Percentiles rank a stretch among this genome's conserved stretches.
phyloP scores from a whole-genome alignment of 2,329 filamentous ascomycete species.

The Trichoderma cornu-damae region DNA sequence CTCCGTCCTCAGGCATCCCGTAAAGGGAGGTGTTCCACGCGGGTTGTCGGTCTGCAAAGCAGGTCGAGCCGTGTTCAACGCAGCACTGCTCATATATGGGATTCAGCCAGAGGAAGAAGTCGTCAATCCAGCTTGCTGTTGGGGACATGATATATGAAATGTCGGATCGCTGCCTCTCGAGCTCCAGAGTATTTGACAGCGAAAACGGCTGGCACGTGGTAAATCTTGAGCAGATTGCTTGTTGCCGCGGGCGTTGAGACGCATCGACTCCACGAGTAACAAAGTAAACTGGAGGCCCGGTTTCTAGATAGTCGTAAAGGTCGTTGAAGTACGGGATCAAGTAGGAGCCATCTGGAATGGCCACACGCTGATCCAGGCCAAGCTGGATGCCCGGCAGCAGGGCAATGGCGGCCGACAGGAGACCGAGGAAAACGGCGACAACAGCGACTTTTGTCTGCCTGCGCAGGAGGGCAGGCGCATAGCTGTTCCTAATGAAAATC shows the following conservation, averaged over 20 bases:
- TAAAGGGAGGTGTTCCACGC: constrained; percentile 83
- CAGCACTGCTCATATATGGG: constrained; percentile 70
- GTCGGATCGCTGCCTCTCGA: constrained; percentile 84
- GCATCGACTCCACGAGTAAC: constrained; percentile 78
- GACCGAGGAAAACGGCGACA: constrained; percentile 74
- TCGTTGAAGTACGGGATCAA: constrained; percentile 96
- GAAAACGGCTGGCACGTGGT: constrained; percentile 81
- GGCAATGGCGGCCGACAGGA: constrained; percentile 81
- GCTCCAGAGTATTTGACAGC: constrained; percentile 83
- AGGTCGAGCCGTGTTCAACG: constrained; percentile 63
- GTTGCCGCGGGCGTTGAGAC: constrained; percentile 70
- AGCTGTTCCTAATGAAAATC: constrained; percentile 82
- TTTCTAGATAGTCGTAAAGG: constrained; percentile 84
- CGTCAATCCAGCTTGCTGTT: constrained; percentile 92
- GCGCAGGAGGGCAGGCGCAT: constrained; percentile 75
- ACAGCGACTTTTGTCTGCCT: constrained; percentile 75
- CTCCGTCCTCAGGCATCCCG: constrained; percentile 90
- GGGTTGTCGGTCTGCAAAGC: constrained; percentile 72
- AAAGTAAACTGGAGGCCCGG: constrained; percentile 93
- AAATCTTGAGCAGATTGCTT: constrained; percentile 84
- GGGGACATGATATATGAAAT: constrained; percentile 84
- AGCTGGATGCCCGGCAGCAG: constrained; percentile 79
- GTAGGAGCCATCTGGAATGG: constrained; percentile 89
- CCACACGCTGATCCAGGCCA: constrained; percentile 89
- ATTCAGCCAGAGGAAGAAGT: constrained; percentile 96